Conservation (phyloP, 2,329 filamentous ascomycete genomes). For the Tolypocladium endophyticum region DNA sequence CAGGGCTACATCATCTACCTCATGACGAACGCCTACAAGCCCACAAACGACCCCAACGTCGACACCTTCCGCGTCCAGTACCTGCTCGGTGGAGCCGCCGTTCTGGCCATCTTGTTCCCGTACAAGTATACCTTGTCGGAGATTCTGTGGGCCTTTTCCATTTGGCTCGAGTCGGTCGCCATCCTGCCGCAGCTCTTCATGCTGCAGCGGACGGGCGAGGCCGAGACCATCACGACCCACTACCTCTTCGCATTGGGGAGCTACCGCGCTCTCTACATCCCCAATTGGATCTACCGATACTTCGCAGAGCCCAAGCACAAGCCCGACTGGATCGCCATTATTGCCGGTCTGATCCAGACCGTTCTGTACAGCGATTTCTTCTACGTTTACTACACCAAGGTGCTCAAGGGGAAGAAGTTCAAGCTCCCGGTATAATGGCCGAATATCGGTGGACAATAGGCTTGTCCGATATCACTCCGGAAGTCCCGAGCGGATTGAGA, state of each 20-base stretch:
- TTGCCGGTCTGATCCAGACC: conserved; percentile 88
- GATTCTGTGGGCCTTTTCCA: conserved; percentile 95
- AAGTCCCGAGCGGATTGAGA: not conserved
- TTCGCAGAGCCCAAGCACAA: conserved; percentile 61
- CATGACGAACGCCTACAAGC: conserved; percentile 96
- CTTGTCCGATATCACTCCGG: not conserved
- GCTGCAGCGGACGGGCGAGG: conserved; percentile 93
- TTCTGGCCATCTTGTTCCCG: conserved; percentile 73
- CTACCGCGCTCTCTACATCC: conserved; percentile 92
- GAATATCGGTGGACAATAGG: not conserved
- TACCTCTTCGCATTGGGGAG: conserved; percentile 89
- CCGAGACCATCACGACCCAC: conserved; percentile 98
- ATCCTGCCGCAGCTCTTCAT: conserved; percentile 97
- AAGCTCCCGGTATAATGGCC: conserved; percentile 64
- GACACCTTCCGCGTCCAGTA: conserved; percentile 98
- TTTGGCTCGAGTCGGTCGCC: conserved; percentile 95
- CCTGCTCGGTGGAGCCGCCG: conserved; percentile 68
- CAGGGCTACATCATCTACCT: conserved; percentile 94
- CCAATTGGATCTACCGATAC: conserved; percentile 96
- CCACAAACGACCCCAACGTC: conserved; percentile 91
- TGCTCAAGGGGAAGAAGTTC: conserved; percentile 81
- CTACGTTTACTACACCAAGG: conserved; percentile 98
- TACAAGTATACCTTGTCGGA: conserved; percentile 74
- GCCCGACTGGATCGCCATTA: conserved; percentile 74
- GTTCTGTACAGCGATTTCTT: conserved; percentile 98